Conservation (phyloP, 2,329 filamentous ascomycete species). For the Ophiostoma sp. region DNA sequence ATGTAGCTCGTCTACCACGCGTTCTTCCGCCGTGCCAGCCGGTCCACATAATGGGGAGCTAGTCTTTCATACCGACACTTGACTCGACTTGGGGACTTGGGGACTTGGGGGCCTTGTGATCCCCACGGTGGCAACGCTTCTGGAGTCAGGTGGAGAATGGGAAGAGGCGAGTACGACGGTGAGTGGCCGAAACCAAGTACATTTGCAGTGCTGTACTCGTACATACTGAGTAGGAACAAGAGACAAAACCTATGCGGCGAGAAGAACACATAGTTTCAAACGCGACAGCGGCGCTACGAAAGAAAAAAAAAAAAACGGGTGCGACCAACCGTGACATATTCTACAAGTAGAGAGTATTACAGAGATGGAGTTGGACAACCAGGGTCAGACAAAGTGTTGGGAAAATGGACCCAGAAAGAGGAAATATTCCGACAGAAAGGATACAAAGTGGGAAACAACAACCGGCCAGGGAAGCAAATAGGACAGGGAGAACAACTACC, state of each 20-base stretch:
- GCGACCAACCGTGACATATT: not conserved
- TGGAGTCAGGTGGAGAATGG: conserved; percentile 1
- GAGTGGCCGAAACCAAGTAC: not conserved
- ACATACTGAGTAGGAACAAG: not conserved
- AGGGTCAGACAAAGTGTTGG: not conserved
- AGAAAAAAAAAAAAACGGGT: not conserved
- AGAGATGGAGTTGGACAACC: not conserved
- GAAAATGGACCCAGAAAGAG: not conserved
- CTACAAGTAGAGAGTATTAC: not conserved
- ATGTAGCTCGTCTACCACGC: not conserved
- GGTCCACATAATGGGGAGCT: not conserved
- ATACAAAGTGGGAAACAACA: not conserved
- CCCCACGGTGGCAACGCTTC: not conserved
- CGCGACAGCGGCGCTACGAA: not conserved
- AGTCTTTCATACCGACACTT: not conserved
- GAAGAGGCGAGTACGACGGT: conserved; percentile 10
- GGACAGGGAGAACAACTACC: not conserved
- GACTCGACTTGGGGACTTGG: not conserved
- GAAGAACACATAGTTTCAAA: not conserved
- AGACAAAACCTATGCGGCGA: not conserved
- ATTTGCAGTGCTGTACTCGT: too few species aligned
- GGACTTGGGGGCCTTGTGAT: not conserved
- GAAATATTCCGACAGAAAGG: not conserved
- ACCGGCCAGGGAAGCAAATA: too few species aligned
- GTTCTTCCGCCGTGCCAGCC: not conserved